These are phyloP conservation scores for Leccinum disarticulatum DNA, from an alignment of 768 basidiomycete genomes.

Conservation along the genomic window DNA sequence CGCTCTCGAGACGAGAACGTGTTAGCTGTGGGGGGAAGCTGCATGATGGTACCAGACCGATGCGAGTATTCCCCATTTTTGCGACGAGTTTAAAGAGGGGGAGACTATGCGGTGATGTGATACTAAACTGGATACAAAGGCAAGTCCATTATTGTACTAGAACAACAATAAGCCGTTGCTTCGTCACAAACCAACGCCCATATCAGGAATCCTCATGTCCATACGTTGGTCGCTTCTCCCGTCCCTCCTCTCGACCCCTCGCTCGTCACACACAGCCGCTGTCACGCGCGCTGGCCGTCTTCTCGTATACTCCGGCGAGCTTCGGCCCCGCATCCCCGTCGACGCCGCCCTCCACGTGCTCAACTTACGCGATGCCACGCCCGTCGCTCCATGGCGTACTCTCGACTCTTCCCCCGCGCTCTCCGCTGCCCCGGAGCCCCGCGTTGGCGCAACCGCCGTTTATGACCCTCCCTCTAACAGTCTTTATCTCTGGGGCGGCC, in stretches of 20 bases:
- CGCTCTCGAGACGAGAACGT: slow-evolving; percentile 50
- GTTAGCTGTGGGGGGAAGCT: slow-evolving; percentile 58
- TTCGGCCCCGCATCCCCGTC: slow-evolving; percentile 42
- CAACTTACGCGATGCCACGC: slow-evolving; percentile 16
- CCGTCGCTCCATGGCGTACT: slow-evolving; percentile 14
- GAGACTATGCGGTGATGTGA: slow-evolving; percentile 6
- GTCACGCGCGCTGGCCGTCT: slow-evolving; percentile 29
- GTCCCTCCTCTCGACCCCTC: slow-evolving; percentile 22
- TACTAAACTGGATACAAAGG: slow-evolving; percentile 24
- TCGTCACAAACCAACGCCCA: slow-evolving; percentile 1
- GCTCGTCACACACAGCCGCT: slow-evolving; percentile 44
- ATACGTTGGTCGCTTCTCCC: slow-evolving; percentile 32
- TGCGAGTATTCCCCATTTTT: neutral
- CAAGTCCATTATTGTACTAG: slow-evolving; percentile 5
- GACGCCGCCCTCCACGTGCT: slow-evolving; percentile 32
- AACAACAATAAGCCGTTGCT: slow-evolving; percentile 8
- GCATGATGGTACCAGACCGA: slow-evolving; percentile 28
- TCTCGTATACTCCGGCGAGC: slow-evolving; percentile 45
- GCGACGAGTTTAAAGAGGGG: slow-evolving; percentile 14
- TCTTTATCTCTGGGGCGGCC: slow-evolving; percentile 47
- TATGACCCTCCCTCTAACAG: slow-evolving; percentile 17
- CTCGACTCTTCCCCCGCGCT: slow-evolving; percentile 22
- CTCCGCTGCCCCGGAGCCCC: slow-evolving; percentile 17
- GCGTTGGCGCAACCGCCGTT: slow-evolving; percentile 24
- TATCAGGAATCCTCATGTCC: slow-evolving; percentile 11